These are phyloP conservation scores for Gossypium raimondii DNA, from an alignment of 345 rosid species.

Conservation along the genomic window DNA sequence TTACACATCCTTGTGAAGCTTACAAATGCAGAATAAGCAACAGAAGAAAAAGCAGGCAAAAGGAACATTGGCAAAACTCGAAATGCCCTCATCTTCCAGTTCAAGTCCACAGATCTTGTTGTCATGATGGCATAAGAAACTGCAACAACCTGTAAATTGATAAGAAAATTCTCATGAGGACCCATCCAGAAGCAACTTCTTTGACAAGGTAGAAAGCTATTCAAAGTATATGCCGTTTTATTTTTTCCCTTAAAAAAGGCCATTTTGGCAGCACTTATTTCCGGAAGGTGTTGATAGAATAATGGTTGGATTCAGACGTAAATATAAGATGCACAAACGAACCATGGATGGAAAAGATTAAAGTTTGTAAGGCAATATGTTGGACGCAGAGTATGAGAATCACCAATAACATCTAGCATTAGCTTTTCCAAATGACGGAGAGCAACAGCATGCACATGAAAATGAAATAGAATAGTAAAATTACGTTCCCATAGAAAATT, in stretches of 20 bases:
- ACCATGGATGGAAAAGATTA: background rate
- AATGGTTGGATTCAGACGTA: background rate
- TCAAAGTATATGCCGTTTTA: background rate
- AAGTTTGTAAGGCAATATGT: conserved; percentile 28
- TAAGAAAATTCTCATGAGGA: background rate
- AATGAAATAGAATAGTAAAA: background rate
- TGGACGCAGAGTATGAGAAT: background rate
- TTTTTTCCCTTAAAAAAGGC: background rate
- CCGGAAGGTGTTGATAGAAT: background rate
- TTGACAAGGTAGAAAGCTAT: background rate
- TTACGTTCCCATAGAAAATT: background rate
- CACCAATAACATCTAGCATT: background rate
- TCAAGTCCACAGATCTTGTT: conserved; percentile 51
- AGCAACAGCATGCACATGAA: background rate
- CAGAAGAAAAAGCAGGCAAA: conserved; percentile 53
- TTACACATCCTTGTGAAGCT: conserved; percentile 63
- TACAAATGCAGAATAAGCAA: conserved; percentile 46
- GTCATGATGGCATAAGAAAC: conserved; percentile 64
- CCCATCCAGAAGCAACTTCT: background rate
- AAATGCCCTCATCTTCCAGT: conserved; percentile 69
- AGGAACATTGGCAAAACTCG: conserved; percentile 66
- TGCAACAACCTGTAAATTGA: conserved; percentile 51
- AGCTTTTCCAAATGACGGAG: background rate
- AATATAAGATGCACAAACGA: background rate
- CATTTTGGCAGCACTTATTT: background rate